Evolutionary conservation across 371 early-diverging fungal genomes (phyloP).

Genomic region (Syncephalis plumigaleata): DNA sequence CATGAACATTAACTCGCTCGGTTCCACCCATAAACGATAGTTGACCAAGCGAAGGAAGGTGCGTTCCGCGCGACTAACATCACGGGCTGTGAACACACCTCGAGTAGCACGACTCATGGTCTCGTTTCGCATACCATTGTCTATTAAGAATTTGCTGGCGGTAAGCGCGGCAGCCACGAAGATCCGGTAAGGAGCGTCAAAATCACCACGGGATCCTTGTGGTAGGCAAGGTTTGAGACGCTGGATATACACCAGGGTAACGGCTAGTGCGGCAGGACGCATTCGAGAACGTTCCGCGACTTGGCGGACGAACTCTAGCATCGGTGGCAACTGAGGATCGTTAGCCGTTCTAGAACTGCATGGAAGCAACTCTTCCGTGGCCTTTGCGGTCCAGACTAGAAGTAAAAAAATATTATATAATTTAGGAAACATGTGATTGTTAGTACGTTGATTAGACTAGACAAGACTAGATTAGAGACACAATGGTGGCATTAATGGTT

Average conservation of each 20-base stretch:
- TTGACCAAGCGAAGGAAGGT: conserved; percentile 35
- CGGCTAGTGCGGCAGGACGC: conserved; percentile 2
- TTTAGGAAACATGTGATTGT: too few relatives aligned
- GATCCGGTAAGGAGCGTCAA: conserved; percentile 58
- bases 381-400: conserved; percentile 6
- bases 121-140: conserved; percentile 38
- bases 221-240: conserved; percentile 44
- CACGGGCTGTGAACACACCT: conserved; percentile 34
- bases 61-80: conserved; percentile 49
- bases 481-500: too few relatives aligned
- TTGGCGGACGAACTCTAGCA: conserved; percentile 4
- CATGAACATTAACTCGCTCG: conserved; percentile 1
- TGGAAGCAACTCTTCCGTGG: conserved; percentile 5
- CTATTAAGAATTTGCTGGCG: conserved; percentile 42
- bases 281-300: conserved; percentile 1
- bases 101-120: conserved; percentile 37
- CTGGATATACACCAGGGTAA: conserved; percentile 43
- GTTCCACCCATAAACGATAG: conserved; percentile 15
- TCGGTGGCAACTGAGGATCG: conserved; percentile 4
- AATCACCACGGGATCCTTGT: conserved; percentile 40
- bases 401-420: too few relatives aligned
- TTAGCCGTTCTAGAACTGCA: conserved; percentile 2
- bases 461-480: too few relatives aligned
- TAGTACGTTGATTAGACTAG: too few relatives aligned
- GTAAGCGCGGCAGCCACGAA: conserved; percentile 51